phyloP scores from a whole-genome alignment of 768 basidiomycete species.

The Trametes cinnabarina region DNA sequence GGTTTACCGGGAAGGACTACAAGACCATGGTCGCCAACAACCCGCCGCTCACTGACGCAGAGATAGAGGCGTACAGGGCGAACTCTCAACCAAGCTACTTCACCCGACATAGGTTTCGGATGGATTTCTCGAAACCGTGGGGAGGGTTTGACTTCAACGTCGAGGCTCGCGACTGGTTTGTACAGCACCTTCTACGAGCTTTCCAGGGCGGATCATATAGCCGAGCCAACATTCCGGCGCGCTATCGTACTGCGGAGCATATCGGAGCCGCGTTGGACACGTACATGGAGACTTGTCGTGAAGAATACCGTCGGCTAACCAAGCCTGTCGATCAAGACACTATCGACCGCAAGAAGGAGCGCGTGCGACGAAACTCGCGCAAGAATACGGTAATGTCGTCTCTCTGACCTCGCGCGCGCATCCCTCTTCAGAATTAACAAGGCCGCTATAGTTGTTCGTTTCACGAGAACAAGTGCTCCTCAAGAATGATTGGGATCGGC shows the following conservation, averaged over 20 bases:
- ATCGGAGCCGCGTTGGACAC: background rate
- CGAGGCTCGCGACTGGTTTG: conserved; percentile 4
- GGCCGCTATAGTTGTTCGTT: background rate
- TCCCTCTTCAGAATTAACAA: no score
- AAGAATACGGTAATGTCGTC: background rate
- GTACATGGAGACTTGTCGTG: background rate
- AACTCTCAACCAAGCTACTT: background rate
- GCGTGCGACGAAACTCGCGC: background rate
- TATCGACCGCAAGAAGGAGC: background rate
- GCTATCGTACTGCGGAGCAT: background rate
- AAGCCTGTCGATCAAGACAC: background rate
- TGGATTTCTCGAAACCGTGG: background rate
- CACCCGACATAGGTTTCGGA: background rate
- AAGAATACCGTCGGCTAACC: background rate
- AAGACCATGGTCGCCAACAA: background rate
- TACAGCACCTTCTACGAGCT: background rate
- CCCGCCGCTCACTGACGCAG: background rate
- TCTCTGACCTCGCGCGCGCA: no score
- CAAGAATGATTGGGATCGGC: background rate
- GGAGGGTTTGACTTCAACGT: background rate
- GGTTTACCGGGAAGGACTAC: background rate
- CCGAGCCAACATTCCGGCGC: background rate
- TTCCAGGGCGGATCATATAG: background rate
- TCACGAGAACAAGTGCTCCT: background rate
- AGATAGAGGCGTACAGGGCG: background rate